These are phyloP conservation scores for Paraurostyla sp. DNA, from an alignment of 73 alveolate genomes.

Conservation along the genomic window DNA sequence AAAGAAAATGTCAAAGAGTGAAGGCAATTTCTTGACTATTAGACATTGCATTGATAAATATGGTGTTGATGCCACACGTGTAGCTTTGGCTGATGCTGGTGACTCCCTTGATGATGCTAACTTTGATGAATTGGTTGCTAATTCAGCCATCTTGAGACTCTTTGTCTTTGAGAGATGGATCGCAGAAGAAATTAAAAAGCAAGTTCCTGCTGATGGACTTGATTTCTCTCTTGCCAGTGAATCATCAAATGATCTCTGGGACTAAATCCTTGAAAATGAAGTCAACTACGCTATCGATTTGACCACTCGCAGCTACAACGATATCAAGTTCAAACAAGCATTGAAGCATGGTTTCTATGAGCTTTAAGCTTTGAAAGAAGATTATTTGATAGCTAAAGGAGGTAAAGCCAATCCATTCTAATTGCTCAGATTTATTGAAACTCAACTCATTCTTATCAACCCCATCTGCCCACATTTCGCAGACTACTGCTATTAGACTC, in stretches of 20 bases:
- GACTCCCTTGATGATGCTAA: slow-evolving; percentile 99
- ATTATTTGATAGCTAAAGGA: slow-evolving; percentile 80
- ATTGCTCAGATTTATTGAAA: slow-evolving; percentile 77
- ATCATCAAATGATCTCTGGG: slow-evolving; percentile 67
- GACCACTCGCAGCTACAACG: slow-evolving; percentile 86
- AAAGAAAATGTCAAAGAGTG: slow-evolving; percentile 96
- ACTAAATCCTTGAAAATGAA: slow-evolving; percentile 92
- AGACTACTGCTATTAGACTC: slow-evolving; percentile 91
- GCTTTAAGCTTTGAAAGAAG: slow-evolving; percentile 91
- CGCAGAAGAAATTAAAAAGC: slow-evolving; percentile 70
- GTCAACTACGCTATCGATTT: slow-evolving; percentile 82
- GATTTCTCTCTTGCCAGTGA: slow-evolving; percentile 33
- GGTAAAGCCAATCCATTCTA: slow-evolving; percentile 67
- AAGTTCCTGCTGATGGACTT: slow-evolving; percentile 66
- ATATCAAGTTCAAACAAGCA: slow-evolving; percentile 96
- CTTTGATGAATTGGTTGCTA: slow-evolving; percentile 87
- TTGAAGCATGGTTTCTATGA: slow-evolving; percentile 95
- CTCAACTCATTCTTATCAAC: slow-evolving; percentile 77
- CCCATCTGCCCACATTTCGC: slow-evolving; percentile 99
- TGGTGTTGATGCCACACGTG: slow-evolving; percentile 98
- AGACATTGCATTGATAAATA: slow-evolving; percentile 90
- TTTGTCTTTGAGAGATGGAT: slow-evolving; percentile 92
- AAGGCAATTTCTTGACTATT: slow-evolving; percentile 98
- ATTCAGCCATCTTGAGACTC: slow-evolving; percentile 88
- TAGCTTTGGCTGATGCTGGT: slow-evolving; percentile 99